Evolutionary conservation across 192 early-diverging fungal genomes (phyloP).

Genomic region (Coemansia sp.): DNA sequence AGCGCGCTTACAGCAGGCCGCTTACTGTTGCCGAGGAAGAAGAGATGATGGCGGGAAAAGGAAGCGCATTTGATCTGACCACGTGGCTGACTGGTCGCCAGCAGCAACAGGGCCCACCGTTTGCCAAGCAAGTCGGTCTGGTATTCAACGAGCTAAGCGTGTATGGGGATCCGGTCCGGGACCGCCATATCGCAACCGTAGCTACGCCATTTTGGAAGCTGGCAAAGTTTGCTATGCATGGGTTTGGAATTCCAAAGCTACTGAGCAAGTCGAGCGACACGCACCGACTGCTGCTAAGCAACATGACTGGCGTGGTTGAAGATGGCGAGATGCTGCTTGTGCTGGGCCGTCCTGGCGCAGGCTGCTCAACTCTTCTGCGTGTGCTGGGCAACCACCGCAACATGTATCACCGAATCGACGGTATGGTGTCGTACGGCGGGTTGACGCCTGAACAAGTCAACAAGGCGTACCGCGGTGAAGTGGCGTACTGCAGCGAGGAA

Average conservation of each 20-base stretch:
- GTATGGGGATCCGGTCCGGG: conserved; percentile 31
- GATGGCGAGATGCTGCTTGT: conserved; percentile 75
- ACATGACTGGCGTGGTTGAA: conserved; percentile 64
- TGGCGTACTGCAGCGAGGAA: conserved; percentile 80
- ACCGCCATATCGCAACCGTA: conserved; percentile 45
- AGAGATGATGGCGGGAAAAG: conserved; percentile 11
- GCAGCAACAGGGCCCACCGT: conserved; percentile 36
- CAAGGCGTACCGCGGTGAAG: conserved; percentile 67
- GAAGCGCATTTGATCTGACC: conserved; percentile 26
- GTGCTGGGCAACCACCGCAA: conserved; percentile 63
- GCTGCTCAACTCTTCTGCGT: conserved; percentile 66
- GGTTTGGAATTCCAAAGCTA: conserved; percentile 18
- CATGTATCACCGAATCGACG: conserved; percentile 57
- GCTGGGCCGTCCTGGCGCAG: conserved; percentile 66
- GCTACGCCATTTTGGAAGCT: conserved; percentile 44
- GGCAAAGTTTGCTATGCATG: conserved; percentile 16
- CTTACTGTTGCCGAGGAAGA: conserved; percentile 26
- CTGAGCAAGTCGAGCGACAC: neutral
- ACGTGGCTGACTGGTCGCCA: conserved; percentile 37
- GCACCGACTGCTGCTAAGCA: conserved; percentile 54
- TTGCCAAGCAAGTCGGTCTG: conserved; percentile 53
- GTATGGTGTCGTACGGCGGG: conserved; percentile 67
- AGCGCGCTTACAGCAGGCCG: conserved; percentile 46
- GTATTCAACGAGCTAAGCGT: conserved; percentile 41
- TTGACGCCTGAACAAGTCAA: conserved; percentile 61